A percentile compares a stretch with the other conserved stretches of the same genome.
Evolutionary conservation across 495 filamentous ascomycete species (phyloP).

Genomic region (Penicillium argentinense): DNA sequence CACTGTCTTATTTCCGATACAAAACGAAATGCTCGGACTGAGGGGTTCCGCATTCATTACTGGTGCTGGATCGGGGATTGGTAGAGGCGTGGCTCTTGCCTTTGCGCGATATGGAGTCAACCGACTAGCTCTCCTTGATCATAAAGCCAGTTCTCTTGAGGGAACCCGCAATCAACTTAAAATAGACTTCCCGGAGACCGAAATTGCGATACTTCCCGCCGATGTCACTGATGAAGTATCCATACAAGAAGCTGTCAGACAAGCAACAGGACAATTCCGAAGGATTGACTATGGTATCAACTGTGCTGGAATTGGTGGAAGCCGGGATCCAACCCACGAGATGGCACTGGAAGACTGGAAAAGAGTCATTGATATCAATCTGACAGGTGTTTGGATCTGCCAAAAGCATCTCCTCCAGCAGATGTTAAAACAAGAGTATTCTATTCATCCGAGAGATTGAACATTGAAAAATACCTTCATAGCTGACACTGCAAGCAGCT

Average conservation of each 20-base stretch:
- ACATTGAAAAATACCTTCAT: no score
- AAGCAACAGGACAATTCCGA: neutral
- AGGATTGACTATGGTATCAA: neutral
- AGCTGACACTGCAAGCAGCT: neutral
- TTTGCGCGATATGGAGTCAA: conserved; percentile 2
- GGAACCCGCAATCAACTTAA: neutral
- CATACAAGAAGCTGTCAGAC: neutral
- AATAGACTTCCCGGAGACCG: neutral
- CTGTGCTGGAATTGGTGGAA: neutral
- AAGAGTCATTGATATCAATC: neutral
- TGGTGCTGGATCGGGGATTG: neutral
- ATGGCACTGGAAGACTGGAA: neutral
- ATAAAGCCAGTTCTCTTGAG: neutral
- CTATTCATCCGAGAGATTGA: no score
- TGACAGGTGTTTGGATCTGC: neutral
- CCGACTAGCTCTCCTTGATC: neutral
- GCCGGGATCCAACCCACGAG: neutral
- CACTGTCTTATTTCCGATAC: neutral
- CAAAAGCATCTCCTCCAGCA: neutral
- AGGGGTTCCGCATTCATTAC: neutral
- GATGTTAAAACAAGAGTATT: neutral
- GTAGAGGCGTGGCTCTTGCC: neutral
- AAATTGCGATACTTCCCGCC: neutral
- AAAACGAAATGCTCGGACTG: neutral
- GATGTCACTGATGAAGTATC: neutral